Base-by-base conservation (phyloP, 495 filamentous ascomycete genomes). In the Coniosporium apollinis region DNA sequence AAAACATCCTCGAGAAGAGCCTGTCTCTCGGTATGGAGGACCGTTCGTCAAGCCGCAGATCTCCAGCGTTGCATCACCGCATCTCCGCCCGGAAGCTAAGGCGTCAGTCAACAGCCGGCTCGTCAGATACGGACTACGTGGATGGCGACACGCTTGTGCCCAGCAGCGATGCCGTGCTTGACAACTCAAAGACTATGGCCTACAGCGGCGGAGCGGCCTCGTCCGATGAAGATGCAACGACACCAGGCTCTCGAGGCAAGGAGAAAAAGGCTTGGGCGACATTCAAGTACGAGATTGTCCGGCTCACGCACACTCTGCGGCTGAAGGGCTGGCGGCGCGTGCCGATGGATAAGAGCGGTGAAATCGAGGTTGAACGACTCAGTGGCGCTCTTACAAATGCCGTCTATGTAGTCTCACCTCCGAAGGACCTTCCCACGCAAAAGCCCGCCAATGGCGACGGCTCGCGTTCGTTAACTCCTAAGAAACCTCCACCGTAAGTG, bases 361-460 rank as follows among this genome's bases (percentile, higher is more conserved):
- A 82, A 17, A 79, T 99, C 30, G 72, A 71, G 11, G 79, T 96
- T 18, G 69, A 79, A 52, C 73, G 85, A 11, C 72, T 99, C 9
- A 94, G 85, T 50, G 89, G 89, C 34, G 89, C 89, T 11, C 58
- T 96, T 50, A 99, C 89, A 3, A 99, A 99, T 51, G 81, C 85
- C 7, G 83, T 96, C 9, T 96, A 94, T 53, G 84, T 92, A 36
- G 82, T 97, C 28, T 76, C 71, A 13, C 86, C 89, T 2, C 89
- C 89, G 1, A 60, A 59, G 38, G 56, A 71, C 31, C 36, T 77
- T 7, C 59, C 63, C 25, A 38, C 47, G 9, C 28, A 41, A 28
- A 32, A 47, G 10, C 43, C 52, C 20, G 57, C 51, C 14, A 50
- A 56, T 33, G 55, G 59, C 16, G 55, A 58, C 29, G 56, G 51